These are phyloP conservation scores for Corymbia citriodora DNA, from an alignment of 441 rosid species.

Conservation along the genomic window DNA sequence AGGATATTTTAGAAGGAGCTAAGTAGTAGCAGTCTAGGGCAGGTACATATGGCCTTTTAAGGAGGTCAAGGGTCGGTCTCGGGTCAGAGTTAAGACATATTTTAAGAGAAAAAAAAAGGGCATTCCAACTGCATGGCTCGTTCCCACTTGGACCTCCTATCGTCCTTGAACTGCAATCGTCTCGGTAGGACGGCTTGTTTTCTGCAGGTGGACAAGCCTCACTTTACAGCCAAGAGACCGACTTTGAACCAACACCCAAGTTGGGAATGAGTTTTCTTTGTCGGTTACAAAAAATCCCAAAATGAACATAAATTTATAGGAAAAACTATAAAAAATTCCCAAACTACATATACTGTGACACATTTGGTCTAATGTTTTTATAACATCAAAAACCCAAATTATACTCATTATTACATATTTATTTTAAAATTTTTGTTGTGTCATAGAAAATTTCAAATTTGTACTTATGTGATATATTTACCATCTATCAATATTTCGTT, in stretches of 20 bases:
- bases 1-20: background rate
- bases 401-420: background rate
- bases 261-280: background rate
- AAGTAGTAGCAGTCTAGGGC: background rate
- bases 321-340: background rate
- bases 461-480: background rate
- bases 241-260: background rate
- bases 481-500: rapidly evolving
- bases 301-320: background rate
- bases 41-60: background rate
- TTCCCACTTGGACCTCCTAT: background rate
- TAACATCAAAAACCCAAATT: too few relatives aligned
- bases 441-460: too few relatives aligned
- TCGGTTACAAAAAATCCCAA: background rate
- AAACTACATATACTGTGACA: background rate
- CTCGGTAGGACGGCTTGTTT: background rate
- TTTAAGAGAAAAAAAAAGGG: background rate
- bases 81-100: background rate
- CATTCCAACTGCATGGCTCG: too few relatives aligned
- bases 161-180: background rate
- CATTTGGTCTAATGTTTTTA: rapidly evolving
- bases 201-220: background rate
- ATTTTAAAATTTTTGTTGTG: background rate
- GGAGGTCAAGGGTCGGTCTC: background rate
- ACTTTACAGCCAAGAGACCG: background rate